Percentiles rank a stretch among this genome's conserved stretches.
phyloP scores from a whole-genome alignment of 495 filamentous ascomycete species.

The Penicillium paxilli region DNA sequence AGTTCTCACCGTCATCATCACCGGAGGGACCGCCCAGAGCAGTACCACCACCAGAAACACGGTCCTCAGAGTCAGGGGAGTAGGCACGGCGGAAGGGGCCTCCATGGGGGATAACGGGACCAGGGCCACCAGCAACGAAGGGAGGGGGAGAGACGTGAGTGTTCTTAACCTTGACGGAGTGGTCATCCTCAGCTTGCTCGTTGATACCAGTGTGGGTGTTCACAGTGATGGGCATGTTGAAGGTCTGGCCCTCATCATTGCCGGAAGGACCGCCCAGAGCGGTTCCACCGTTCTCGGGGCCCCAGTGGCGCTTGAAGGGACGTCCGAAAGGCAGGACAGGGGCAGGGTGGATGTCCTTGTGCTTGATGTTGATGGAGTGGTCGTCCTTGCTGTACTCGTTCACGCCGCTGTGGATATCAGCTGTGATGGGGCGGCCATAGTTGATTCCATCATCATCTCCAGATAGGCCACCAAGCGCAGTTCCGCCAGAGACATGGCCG shows the following conservation, averaged over 20 bases:
- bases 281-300: constrained; percentile 12
- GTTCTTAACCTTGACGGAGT: constrained; percentile 20
- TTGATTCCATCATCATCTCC: constrained; percentile 17
- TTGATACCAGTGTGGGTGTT: constrained; percentile 17
- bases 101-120: constrained; percentile 6
- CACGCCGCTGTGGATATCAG: constrained; percentile 12
- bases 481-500: constrained; percentile 11
- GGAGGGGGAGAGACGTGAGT: constrained; percentile 13
- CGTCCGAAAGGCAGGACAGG: constrained; percentile 3
- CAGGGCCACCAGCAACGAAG: not conserved
- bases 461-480: constrained; percentile 24
- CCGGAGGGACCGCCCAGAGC: constrained; percentile 23
- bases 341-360: constrained; percentile 13
- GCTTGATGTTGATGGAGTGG: constrained; percentile 21
- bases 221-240: constrained; percentile 12
- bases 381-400: constrained; percentile 22
- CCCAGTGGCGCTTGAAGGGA: constrained; percentile 12
- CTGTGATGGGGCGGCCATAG: constrained; percentile 6
- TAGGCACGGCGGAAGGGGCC: constrained; percentile 18
- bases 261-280: constrained; percentile 23
- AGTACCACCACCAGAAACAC: constrained; percentile 9
- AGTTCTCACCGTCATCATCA: constrained; percentile 18
- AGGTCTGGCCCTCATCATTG: constrained; percentile 16
- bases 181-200: constrained; percentile 22
- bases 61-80: constrained; percentile 15